Conservation (phyloP, 169 alveolate species). For the Plasmodium fragile region DNA sequence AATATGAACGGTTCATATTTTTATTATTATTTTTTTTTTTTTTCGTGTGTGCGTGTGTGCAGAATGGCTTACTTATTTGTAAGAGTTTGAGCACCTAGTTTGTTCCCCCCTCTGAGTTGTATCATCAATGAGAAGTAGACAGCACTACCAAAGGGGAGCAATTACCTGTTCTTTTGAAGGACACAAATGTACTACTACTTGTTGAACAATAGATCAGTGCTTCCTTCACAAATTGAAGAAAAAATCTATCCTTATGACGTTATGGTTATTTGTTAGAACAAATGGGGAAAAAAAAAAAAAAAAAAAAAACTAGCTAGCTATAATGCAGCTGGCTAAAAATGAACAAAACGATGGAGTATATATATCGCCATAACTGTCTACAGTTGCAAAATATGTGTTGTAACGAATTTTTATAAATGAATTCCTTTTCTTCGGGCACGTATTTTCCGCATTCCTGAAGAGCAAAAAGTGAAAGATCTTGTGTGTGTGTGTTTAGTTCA, state of each 20-base stretch:
- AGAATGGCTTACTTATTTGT: neutral
- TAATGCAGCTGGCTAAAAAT: neutral
- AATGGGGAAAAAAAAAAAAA: neutral
- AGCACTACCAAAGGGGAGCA: neutral
- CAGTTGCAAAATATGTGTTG: neutral
- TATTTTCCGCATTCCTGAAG: neutral
- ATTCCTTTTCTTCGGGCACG: neutral
- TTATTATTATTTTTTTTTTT: slow-evolving; percentile 6
- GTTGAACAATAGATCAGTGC: neutral
- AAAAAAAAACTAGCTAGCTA: neutral
- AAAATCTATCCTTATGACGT: slow-evolving; percentile 6
- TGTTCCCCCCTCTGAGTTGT: neutral
- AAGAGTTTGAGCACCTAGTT: slow-evolving; percentile 12
- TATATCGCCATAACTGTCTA: neutral
- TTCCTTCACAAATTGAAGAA: slow-evolving; percentile 3
- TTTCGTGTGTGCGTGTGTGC: neutral
- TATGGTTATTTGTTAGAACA: neutral
- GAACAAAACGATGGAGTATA: neutral
- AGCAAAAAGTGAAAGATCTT: neutral
- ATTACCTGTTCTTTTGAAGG: neutral
- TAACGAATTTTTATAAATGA: neutral
- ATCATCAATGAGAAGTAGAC: neutral
- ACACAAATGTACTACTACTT: neutral
- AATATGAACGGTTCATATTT: slow-evolving; percentile 20
- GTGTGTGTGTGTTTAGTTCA: neutral